Evolutionary conservation across 495 filamentous ascomycete genomes (phyloP).

Genomic region (Echria macrotheca): DNA sequence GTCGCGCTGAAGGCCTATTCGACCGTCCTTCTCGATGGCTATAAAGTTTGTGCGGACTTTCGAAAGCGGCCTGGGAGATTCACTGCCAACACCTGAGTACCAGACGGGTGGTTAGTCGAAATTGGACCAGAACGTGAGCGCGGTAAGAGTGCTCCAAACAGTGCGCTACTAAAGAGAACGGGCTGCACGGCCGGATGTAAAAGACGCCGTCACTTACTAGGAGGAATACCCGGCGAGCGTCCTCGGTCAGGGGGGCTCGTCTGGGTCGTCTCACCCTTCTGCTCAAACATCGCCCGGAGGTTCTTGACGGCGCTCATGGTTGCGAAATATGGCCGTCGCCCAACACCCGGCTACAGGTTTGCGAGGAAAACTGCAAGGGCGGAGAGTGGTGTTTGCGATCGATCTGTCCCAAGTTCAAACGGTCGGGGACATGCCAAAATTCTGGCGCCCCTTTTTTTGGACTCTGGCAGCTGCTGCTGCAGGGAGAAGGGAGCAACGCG

Average conservation of each 20-base stretch:
- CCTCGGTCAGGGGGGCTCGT: constrained; percentile 66
- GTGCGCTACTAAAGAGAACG: constrained; percentile 9
- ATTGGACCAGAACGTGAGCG: neutral
- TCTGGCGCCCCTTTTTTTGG: constrained; percentile 11
- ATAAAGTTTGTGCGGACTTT: constrained; percentile 83
- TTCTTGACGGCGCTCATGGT: constrained; percentile 52
- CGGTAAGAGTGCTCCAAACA: neutral
- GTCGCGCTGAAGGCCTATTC: constrained; percentile 40
- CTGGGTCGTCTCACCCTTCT: constrained; percentile 54
- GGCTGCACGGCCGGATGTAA: too few relatives aligned
- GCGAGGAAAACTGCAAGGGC: neutral
- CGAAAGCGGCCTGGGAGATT: constrained; percentile 58
- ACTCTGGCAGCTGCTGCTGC: constrained; percentile 7
- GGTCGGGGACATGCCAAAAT: constrained; percentile 9
- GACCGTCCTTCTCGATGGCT: constrained; percentile 61
- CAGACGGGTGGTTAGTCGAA: neutral
- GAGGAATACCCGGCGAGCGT: constrained; percentile 55
- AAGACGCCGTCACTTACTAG: too few relatives aligned
- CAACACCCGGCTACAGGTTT: neutral
- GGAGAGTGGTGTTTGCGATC: neutral
- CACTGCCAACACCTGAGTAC: constrained; percentile 8
- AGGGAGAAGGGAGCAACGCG: constrained; percentile 10
- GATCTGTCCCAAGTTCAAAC: neutral
- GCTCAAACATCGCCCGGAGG: constrained; percentile 87
- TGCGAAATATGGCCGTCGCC: constrained; percentile 10